Base-by-base conservation (phyloP, 371 early-diverging fungal genomes). In the Lichtheimia ornata region DNA sequence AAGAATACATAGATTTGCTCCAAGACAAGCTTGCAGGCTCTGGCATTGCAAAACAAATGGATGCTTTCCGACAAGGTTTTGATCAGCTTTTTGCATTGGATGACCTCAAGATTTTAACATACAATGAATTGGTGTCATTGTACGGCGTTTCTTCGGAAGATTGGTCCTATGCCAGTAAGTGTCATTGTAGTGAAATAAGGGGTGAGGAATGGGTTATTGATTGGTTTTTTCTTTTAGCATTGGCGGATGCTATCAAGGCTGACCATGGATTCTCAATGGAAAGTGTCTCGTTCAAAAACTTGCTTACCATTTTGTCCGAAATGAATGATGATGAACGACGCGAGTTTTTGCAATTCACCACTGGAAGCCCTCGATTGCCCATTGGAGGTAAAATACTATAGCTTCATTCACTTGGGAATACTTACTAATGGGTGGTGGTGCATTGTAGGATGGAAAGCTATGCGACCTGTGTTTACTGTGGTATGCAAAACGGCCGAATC, bases 311-410 rank as follows among this genome's bases (percentile, higher is more conserved):
- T 43, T 78, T 97, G 79, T 79, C 84, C 3, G 79, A 79, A 40
- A 84, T 94, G 64, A 75, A 69, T 25, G 59, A 61, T 7, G 67
- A 62, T 0, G 88, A 91, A 61, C 81, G 90, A 24, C 88, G 95
- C n/a, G 82, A 77, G 56, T 95, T 97, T 69, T 71, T 96, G 49
- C 88, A 88, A 65, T 97, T 96, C 63, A 88, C 94, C 14, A 97
- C 97, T 0, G 98, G 97, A 1, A 88, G 93, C n/a, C 93, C 95
- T 6, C 83, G 88, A 62, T 79, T 97, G 49, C 98, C 98, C 6
- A 86, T 94, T 55, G 96, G 94, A 28, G 88, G 85, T 57, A 67
- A 51, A 20, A 17, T 13, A 4, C 20, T n/a, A 20, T 18, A 20
- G 7, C 20, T 22, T 58, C 61, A 43, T 22, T 20, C 27, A 18